Conservation (phyloP, 2,329 filamentous ascomycete genomes). For the Aspergillus costaricaensis region DNA sequence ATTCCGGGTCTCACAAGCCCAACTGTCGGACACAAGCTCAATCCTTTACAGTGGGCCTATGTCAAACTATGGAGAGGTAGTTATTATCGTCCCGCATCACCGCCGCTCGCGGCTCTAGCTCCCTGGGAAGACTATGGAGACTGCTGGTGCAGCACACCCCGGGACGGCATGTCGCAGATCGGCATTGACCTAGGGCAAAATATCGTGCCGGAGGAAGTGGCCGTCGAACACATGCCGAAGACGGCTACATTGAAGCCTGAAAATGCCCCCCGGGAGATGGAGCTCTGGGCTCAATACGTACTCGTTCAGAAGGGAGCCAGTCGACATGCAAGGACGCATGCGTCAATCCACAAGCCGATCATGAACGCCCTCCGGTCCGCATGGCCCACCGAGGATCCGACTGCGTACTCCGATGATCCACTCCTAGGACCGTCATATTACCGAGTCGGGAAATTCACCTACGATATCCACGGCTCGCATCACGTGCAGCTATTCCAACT, state of each 20-base stretch:
- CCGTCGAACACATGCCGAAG: slow-evolving; percentile 70
- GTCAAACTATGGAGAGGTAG: slow-evolving; percentile 9
- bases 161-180: slow-evolving; percentile 47
- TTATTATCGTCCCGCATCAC: slow-evolving; percentile 28
- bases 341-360: slow-evolving; percentile 33
- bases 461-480: slow-evolving; percentile 37
- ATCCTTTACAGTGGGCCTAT: slow-evolving; percentile 23
- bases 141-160: slow-evolving; percentile 74
- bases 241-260: slow-evolving; percentile 63
- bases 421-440: slow-evolving; percentile 41
- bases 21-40: slow-evolving; percentile 42
- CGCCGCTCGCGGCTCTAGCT: slow-evolving; percentile 60
- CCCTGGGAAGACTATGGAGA: slow-evolving; percentile 79
- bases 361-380: slow-evolving; percentile 34
- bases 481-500: slow-evolving; percentile 44
- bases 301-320: slow-evolving; percentile 3
- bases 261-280: slow-evolving; percentile 66
- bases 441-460: slow-evolving; percentile 43
- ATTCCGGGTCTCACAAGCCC: slow-evolving; percentile 63
- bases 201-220: slow-evolving; percentile 68
- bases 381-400: slow-evolving; percentile 33
- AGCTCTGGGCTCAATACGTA: slow-evolving; percentile 65
- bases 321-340: neutral
- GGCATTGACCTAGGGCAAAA: slow-evolving; percentile 40
- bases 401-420: slow-evolving; percentile 39